phyloP scores from a whole-genome alignment of 805 yeast genomes.

The Metschnikowia vanudenii region DNA sequence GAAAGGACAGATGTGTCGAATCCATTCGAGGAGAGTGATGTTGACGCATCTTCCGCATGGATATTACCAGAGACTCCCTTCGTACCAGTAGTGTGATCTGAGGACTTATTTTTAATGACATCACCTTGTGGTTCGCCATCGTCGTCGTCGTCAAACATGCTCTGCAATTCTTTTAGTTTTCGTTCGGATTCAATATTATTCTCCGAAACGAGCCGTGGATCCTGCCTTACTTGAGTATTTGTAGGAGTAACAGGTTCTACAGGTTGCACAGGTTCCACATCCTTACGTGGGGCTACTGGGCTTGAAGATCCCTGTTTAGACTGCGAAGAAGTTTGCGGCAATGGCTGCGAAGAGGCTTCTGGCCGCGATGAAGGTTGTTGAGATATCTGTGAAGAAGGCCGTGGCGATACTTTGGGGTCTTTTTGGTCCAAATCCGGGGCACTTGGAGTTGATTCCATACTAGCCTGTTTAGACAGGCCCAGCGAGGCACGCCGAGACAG shows the following conservation, averaged over 20 bases:
- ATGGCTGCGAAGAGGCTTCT: too few species aligned
- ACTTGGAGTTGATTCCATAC: not conserved
- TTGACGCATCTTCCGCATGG: not conserved
- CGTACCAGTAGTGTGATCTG: not conserved
- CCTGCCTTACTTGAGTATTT: too few species aligned
- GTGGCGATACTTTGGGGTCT: not conserved
- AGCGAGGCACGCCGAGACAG: not conserved
- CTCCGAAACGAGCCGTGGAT: too few species aligned
- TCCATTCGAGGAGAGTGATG: conserved; percentile 6
- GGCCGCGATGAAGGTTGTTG: too few species aligned
- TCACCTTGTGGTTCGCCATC: not conserved
- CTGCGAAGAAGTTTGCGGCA: too few species aligned
- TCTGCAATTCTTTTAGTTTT: conserved; percentile 2
- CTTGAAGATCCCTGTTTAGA: not conserved
- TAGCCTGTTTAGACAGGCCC: conserved; percentile 1
- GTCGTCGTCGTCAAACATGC: conserved; percentile 8
- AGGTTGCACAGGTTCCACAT: too few species aligned
- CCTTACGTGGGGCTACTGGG: not conserved
- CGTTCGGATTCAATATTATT: not conserved
- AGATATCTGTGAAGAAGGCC: too few species aligned
- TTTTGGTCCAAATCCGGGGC: not conserved
- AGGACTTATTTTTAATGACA: not conserved
- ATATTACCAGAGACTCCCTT: not conserved
- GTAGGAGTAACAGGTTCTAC: too few species aligned
- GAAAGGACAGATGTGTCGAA: conserved; percentile 17